Base-by-base conservation (phyloP, 139 green algal species). In the Deuterostichococcus epilithicus region DNA sequence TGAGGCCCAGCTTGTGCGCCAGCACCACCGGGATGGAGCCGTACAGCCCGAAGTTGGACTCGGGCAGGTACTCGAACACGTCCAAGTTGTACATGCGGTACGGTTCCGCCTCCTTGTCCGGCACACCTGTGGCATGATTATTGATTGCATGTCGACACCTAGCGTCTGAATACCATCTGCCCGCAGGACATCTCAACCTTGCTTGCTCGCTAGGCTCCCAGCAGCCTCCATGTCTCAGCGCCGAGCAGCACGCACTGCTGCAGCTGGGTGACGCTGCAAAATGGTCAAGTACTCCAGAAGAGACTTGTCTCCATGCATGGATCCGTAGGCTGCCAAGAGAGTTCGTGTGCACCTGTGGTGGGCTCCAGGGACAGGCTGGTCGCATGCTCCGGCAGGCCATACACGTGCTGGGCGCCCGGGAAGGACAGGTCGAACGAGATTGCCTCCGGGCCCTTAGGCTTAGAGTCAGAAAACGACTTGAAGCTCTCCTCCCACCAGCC, bases 51-150 rank as follows among this genome's bases (percentile, higher is more conserved):
- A 99, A 99, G 15, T 92, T 90, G 2, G 89, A 94, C 59, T 97
- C 86, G 18, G 87, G 47, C 33, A 91, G 68, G 82, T 99, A 98
- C 87, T 98, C 95, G 86, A 99, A 99, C 70, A 99, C 96, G 81
- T 99, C 96, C 79, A 99, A 85, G 83, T 98, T 99, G 90, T 98
- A 99, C 74, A 99, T 84, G 34, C 96, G 86, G 90, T 98, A 99
- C 32, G 96, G 96, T 74, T 98, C 95, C 37, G 76, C 87, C 42
- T 85, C 78, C 35, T 86, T 68, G 66, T 75, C 67, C 2, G 81
- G 35, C 5, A 77, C 58, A 25, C 45, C 63, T 80, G 68, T 58
- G 66, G 35, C 18, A 5, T 33, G 68, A 23, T 18, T 58, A 35
- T 26, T 39, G 23, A 76, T 28, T 23, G 34, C 34, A 28, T 68